Conservation (phyloP, 2,329 filamentous ascomycete genomes). For the Aspergillus fijiensis region DNA sequence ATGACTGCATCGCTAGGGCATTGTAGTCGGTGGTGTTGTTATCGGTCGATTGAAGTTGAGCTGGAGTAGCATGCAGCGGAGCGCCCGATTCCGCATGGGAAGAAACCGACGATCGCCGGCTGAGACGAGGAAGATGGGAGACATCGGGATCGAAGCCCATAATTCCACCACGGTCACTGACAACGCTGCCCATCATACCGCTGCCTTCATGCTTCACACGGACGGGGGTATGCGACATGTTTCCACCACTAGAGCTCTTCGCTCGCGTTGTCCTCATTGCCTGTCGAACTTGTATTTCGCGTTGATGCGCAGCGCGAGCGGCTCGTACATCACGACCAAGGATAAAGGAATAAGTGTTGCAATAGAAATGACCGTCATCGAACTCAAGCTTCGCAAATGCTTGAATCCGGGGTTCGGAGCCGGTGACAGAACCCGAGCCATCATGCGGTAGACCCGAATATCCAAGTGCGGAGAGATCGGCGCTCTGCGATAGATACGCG, state of each 20-base stretch:
- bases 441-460: conserved; percentile 34
- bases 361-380: conserved; percentile 64
- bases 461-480: conserved; percentile 36
- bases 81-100: conserved; percentile 41
- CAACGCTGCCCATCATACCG: conserved; percentile 50
- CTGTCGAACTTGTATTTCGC: conserved; percentile 45
- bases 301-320: conserved; percentile 47
- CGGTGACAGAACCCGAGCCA: conserved; percentile 37
- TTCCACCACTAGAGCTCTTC: conserved; percentile 49
- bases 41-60: conserved; percentile 39
- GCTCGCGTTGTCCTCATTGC: conserved; percentile 40
- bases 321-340: conserved; percentile 62
- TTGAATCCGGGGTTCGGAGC: conserved; percentile 50
- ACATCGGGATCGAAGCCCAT: conserved; percentile 50
- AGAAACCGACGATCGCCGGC: conserved; percentile 53
- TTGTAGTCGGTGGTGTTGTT: conserved; percentile 51
- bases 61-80: conserved; percentile 38
- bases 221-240: conserved; percentile 46
- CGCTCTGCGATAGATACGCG: conserved; percentile 39
- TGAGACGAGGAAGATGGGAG: conserved; percentile 41
- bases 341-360: conserved; percentile 62
- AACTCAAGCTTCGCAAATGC: conserved; percentile 66
- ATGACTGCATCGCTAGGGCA: conserved; percentile 47
- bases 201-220: conserved; percentile 47
- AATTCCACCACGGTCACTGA: conserved; percentile 58